A percentile compares a stretch with the other conserved stretches of the same genome.
Evolutionary conservation across 176 grass and related monocot species (phyloP).

Genomic region (Avena insularis): DNA sequence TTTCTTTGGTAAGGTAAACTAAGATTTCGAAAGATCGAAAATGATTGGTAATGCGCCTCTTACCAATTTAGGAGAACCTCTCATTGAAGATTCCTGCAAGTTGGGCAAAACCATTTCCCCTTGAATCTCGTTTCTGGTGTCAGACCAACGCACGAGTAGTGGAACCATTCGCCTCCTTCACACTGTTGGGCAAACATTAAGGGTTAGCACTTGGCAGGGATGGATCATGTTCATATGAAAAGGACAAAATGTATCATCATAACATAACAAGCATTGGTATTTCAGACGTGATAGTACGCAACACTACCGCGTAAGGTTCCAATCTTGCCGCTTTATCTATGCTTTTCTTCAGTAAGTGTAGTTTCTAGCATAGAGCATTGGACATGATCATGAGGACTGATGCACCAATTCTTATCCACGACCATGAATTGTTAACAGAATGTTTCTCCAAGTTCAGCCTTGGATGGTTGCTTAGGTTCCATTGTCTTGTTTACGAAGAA

Average conservation of each 20-base stretch:
- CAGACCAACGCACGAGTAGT: constrained; percentile 93
- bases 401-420: background rate
- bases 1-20: constrained; percentile 10
- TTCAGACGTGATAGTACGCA: background rate
- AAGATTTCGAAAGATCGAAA: constrained; percentile 21
- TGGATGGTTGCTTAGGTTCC: constrained; percentile 3
- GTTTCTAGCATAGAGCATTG: background rate
- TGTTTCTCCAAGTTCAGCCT: background rate
- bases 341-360: background rate
- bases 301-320: background rate
- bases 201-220: constrained; percentile 34
- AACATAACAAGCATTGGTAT: constrained; percentile 1
- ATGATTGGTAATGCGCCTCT: constrained; percentile 21
- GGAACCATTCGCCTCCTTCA: constrained; percentile 99
- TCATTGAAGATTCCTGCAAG: constrained; percentile 82
- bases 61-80: constrained; percentile 38
- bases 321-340: background rate
- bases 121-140: constrained; percentile 99
- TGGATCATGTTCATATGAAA: background rate
- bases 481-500: constrained; percentile 21
- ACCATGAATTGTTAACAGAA: constrained; percentile 20
- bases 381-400: constrained; percentile 13
- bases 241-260: background rate
- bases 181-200: constrained; percentile 64
- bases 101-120: constrained; percentile 99